These are phyloP conservation scores for Boletus reticuloceps DNA, from an alignment of 768 basidiomycete genomes.

Conservation along the genomic window DNA sequence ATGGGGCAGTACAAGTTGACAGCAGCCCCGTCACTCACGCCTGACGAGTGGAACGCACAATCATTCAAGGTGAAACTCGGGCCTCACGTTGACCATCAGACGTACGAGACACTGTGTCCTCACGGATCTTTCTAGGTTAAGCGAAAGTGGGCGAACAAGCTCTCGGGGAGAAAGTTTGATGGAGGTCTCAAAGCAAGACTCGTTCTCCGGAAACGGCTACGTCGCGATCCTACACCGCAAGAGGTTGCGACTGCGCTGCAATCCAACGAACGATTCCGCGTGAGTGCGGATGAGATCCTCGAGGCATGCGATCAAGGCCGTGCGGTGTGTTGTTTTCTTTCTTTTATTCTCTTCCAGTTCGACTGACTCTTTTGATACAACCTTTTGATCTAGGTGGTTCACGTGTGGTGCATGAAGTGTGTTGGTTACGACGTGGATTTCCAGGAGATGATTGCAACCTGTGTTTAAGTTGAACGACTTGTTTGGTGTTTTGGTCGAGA, in stretches of 20 bases:
- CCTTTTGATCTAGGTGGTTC: background rate
- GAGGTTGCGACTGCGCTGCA: slow-evolving; percentile 1
- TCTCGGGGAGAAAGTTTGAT: background rate
- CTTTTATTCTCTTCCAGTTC: background rate
- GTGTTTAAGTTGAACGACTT: background rate
- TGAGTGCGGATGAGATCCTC: slow-evolving; percentile 3
- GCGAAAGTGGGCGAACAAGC: slow-evolving; percentile 6
- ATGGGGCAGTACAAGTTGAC: slow-evolving; percentile 16
- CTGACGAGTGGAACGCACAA: slow-evolving; percentile 6
- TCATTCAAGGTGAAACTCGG: background rate
- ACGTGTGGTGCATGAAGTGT: slow-evolving; percentile 9
- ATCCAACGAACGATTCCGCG: background rate
- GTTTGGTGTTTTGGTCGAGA: background rate
- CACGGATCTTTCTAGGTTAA: slow-evolving; percentile 2
- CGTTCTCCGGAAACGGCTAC: slow-evolving; percentile 7
- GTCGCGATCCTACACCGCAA: slow-evolving; percentile 4
- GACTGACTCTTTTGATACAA: background rate
- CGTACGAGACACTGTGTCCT: background rate
- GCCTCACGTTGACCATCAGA: too few relatives aligned
- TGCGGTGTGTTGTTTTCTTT: background rate
- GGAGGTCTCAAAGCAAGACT: slow-evolving; percentile 2
- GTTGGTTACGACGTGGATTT: slow-evolving; percentile 13
- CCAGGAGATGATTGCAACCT: slow-evolving; percentile 6
- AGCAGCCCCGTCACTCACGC: slow-evolving; percentile 1
- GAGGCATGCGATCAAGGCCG: background rate